Evolutionary conservation across 2,329 filamentous ascomycete genomes (phyloP).

Genomic region (Penicillium thymicola): DNA sequence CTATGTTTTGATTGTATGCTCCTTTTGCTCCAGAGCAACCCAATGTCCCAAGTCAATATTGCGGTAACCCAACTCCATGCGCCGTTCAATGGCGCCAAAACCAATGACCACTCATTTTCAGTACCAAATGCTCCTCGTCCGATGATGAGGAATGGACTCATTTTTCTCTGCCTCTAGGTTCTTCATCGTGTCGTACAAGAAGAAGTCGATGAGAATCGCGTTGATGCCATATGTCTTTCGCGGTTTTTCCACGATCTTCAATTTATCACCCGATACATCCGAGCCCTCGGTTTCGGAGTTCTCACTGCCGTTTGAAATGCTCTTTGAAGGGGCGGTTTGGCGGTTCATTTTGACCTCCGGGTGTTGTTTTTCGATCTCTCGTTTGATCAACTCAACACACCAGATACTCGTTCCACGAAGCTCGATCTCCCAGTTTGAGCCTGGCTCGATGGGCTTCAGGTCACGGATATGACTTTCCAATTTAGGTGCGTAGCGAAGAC

Average conservation of each 20-base stretch:
- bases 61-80: slow-evolving; percentile 3
- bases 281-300: slow-evolving; percentile 5
- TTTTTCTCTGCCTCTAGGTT: slow-evolving; percentile 64
- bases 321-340: background rate
- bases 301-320: background rate
- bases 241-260: slow-evolving; percentile 16
- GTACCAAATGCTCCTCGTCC: slow-evolving; percentile 94
- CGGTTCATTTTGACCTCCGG: slow-evolving; percentile 56
- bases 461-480: slow-evolving; percentile 68
- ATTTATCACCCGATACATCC: slow-evolving; percentile 12
- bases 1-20: background rate
- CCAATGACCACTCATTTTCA: slow-evolving; percentile 39
- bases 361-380: slow-evolving; percentile 72
- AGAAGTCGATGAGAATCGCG: slow-evolving; percentile 94
- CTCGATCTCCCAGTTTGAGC: slow-evolving; percentile 78
- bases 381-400: slow-evolving; percentile 84
- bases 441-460: slow-evolving; percentile 64
- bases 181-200: slow-evolving; percentile 93
- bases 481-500: slow-evolving; percentile 77
- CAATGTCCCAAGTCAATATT: background rate
- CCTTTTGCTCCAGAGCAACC: background rate
- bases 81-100: background rate
- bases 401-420: slow-evolving; percentile 91
- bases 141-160: slow-evolving; percentile 70
- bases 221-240: slow-evolving; percentile 55